Conservation (phyloP, 768 basidiomycete genomes). For the Mycena polygramma region DNA sequence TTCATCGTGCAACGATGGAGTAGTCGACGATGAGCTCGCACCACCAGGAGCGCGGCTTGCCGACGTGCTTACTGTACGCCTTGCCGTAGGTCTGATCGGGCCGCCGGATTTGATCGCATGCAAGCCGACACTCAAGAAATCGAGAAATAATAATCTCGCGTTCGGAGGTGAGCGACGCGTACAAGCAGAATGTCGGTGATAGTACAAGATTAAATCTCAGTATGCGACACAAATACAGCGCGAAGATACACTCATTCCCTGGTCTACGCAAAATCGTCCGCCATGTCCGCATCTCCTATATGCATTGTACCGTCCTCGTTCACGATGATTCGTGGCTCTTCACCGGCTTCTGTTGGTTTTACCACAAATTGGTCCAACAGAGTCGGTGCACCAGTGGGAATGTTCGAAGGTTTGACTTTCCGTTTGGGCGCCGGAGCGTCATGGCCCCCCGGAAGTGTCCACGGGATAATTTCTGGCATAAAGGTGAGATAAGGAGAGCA, state of each 20-base stretch:
- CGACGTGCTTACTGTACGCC: constrained; percentile 4
- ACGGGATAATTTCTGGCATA: constrained; percentile 69
- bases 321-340: constrained; percentile 54
- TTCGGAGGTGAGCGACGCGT: no score
- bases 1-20: constrained; percentile 53
- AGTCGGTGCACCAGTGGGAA: constrained; percentile 49
- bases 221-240: no score
- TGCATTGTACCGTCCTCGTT: constrained; percentile 76
- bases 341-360: constrained; percentile 40
- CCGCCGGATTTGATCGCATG: no score
- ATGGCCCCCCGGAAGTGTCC: constrained; percentile 54
- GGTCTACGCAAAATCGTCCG: constrained; percentile 40
- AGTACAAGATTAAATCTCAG: no score
- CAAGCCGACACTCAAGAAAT: no score
- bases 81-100: not conserved
- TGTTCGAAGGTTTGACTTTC: constrained; percentile 51
- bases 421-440: constrained; percentile 53
- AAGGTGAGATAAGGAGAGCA: constrained; percentile 10
- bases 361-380: constrained; percentile 66
- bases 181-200: no score
- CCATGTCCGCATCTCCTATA: constrained; percentile 47
- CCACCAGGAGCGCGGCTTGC: not conserved
- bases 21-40: not conserved
- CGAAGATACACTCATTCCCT: no score
- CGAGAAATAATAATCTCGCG: no score